Conservation (phyloP, 2,329 filamentous ascomycete species). For the Magnaporthales sp. region DNA sequence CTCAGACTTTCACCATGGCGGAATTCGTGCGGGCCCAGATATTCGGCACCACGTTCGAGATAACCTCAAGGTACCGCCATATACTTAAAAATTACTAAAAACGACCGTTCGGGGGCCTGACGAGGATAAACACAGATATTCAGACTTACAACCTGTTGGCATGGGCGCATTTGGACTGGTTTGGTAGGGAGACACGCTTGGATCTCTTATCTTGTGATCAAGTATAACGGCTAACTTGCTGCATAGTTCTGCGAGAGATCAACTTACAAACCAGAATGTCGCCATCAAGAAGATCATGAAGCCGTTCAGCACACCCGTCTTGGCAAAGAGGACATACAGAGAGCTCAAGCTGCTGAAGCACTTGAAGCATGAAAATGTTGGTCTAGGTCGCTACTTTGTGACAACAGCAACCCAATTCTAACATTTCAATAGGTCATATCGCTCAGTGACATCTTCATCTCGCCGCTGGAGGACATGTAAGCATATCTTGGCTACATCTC, state of each 20-base stretch:
- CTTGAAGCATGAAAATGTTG: constrained; percentile 89
- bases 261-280: constrained; percentile 93
- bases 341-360: constrained; percentile 98
- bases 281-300: constrained; percentile 99
- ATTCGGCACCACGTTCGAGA: constrained; percentile 99
- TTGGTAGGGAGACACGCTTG: constrained; percentile 55
- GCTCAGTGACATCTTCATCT: constrained; percentile 99
- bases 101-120: neutral
- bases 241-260: constrained; percentile 87
- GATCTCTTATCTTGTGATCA: constrained; percentile 10
- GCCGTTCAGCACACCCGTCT: constrained; percentile 97
- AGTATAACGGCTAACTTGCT: neutral
- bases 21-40: constrained; percentile 99
- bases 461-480: constrained; percentile 95
- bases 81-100: constrained; percentile 3
- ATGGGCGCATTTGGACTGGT: constrained; percentile 99
- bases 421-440: constrained; percentile 68
- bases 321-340: constrained; percentile 95
- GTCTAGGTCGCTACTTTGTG: constrained; percentile 10
- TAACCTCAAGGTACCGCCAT: constrained; percentile 79
- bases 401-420: constrained; percentile 4
- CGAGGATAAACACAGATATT: constrained; percentile 58
- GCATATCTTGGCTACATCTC: constrained; percentile 19
- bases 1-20: constrained; percentile 60
- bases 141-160: constrained; percentile 93